Percentiles rank a stretch among this genome's conserved stretches.
These are phyloP conservation scores for Amylostereum areolatum DNA, from an alignment of 1,284 basidiomycete species.

Conservation along the genomic window DNA sequence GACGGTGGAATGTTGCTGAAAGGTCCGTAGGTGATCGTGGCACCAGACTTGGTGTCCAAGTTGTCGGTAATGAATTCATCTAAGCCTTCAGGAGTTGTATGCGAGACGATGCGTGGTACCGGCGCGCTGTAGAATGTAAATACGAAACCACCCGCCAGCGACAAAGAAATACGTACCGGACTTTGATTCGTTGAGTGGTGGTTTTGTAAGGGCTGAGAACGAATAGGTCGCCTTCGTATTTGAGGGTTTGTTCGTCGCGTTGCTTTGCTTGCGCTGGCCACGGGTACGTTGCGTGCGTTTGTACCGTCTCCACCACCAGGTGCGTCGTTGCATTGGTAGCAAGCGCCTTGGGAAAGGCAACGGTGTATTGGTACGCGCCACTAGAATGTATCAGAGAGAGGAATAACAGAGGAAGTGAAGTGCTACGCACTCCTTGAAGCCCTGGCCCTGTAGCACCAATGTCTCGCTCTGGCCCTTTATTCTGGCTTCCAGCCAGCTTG, in stretches of 20 bases:
- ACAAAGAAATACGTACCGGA: slow-evolving; percentile 51
- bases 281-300: slow-evolving; percentile 71
- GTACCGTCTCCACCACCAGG: slow-evolving; percentile 70
- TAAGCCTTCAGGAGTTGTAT: slow-evolving; percentile 55
- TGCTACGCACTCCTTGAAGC: slow-evolving; percentile 41
- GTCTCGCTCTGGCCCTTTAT: slow-evolving; percentile 62
- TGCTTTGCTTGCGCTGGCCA: slow-evolving; percentile 74
- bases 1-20: slow-evolving; percentile 71
- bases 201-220: slow-evolving; percentile 82
- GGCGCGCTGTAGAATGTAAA: slow-evolving; percentile 64
- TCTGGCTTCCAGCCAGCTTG: slow-evolving; percentile 77
- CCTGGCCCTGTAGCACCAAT: slow-evolving; percentile 50
- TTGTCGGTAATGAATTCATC: slow-evolving; percentile 51
- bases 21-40: slow-evolving; percentile 85
- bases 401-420: neutral
- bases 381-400: slow-evolving; percentile 17
- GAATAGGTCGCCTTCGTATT: slow-evolving; percentile 71
- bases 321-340: slow-evolving; percentile 56
- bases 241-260: slow-evolving; percentile 74
- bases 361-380: slow-evolving; percentile 31
- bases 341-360: slow-evolving; percentile 39
- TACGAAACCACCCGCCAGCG: no score
- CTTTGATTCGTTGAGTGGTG: slow-evolving; percentile 78
- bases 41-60: slow-evolving; percentile 68
- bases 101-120: slow-evolving; percentile 61